These are phyloP conservation scores for Aspergillus nidulans DNA, from an alignment of 495 filamentous ascomycete genomes.

Conservation along the genomic window DNA sequence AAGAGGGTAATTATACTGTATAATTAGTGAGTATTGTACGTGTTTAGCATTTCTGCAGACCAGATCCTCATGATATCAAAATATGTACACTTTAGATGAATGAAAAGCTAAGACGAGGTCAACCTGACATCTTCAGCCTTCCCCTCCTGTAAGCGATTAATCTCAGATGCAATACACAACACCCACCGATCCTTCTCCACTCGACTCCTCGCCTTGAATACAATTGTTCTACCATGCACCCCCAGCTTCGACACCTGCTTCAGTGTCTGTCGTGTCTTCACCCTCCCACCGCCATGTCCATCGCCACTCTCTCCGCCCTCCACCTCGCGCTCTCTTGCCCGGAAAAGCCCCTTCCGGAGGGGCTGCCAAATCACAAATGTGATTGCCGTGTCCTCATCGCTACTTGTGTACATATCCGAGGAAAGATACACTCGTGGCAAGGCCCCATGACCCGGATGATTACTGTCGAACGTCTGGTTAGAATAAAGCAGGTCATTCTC, in stretches of 20 bases:
- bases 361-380: constrained; percentile 73
- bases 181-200: constrained; percentile 76
- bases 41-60: constrained; percentile 1
- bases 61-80: background rate
- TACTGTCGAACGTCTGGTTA: constrained; percentile 66
- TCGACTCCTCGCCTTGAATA: constrained; percentile 67
- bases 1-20: background rate
- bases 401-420: constrained; percentile 61
- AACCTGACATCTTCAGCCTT: constrained; percentile 57
- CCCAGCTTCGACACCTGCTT: constrained; percentile 56
- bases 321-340: constrained; percentile 40
- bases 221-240: constrained; percentile 59
- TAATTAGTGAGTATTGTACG: background rate
- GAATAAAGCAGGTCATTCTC: constrained; percentile 65
- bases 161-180: constrained; percentile 66
- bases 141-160: constrained; percentile 60
- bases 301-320: constrained; percentile 28
- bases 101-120: background rate
- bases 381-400: constrained; percentile 66
- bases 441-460: constrained; percentile 59
- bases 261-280: constrained; percentile 31
- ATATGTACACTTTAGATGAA: background rate
- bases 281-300: background rate
- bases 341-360: constrained; percentile 54
- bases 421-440: constrained; percentile 60